These are phyloP conservation scores for Apiotrichum domesticum DNA, from an alignment of 1,284 basidiomycete species.

Conservation along the genomic window DNA sequence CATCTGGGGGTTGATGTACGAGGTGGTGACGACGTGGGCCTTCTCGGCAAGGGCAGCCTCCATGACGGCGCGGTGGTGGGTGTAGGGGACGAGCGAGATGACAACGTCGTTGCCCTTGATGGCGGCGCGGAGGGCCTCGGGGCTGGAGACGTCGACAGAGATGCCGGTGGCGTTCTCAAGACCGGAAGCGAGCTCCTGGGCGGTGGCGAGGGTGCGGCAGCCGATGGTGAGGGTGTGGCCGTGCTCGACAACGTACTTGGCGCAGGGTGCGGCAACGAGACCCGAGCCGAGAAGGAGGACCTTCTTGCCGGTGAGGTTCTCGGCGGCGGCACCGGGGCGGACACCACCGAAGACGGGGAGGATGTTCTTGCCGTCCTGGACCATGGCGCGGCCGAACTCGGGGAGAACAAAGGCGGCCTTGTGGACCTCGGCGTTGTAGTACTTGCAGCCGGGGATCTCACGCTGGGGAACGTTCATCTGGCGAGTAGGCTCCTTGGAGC, in stretches of 20 bases:
- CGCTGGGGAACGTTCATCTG: slow-evolving; percentile 65
- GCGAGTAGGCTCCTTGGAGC: slow-evolving; percentile 68
- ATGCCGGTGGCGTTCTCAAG: slow-evolving; percentile 67
- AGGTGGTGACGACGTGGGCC: slow-evolving; percentile 87
- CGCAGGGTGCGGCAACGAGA: slow-evolving; percentile 88
- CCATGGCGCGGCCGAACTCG: slow-evolving; percentile 74
- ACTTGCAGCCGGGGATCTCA: slow-evolving; percentile 64
- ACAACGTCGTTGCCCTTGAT: slow-evolving; percentile 87
- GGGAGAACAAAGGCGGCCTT: slow-evolving; percentile 80
- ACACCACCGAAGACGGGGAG: slow-evolving; percentile 58
- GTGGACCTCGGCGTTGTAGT: slow-evolving; percentile 85
- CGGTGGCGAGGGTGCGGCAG: slow-evolving; percentile 74
- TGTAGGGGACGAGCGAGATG: slow-evolving; percentile 96
- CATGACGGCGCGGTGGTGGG: slow-evolving; percentile 83
- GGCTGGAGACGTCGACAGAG: slow-evolving; percentile 75
- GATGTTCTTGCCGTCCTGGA: slow-evolving; percentile 66
- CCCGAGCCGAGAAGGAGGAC: slow-evolving; percentile 89
- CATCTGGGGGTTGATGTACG: slow-evolving; percentile 87
- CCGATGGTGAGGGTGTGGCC: slow-evolving; percentile 78
- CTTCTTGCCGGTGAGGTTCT: slow-evolving; percentile 56
- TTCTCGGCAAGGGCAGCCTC: slow-evolving; percentile 92
- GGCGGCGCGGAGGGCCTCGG: slow-evolving; percentile 66
- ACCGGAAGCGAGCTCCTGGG: slow-evolving; percentile 62
- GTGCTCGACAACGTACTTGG: slow-evolving; percentile 84
- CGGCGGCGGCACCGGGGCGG: slow-evolving; percentile 51